Evolutionary conservation across 257 asterid genomes (phyloP).

Genomic region (Echites panduratus): DNA sequence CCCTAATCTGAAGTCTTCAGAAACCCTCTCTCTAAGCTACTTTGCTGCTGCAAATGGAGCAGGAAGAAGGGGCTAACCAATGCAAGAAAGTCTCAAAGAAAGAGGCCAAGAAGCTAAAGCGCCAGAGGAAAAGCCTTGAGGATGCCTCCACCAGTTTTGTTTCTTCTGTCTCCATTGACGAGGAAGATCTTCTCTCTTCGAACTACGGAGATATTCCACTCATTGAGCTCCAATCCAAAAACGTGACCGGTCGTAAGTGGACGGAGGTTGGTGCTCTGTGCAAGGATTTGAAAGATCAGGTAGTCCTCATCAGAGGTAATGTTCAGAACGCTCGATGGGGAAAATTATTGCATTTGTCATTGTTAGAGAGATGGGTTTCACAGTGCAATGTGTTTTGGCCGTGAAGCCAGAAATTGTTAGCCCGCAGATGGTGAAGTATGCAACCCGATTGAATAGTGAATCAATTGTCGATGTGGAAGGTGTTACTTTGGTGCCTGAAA

Average conservation of each 20-base stretch:
- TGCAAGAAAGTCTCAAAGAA: constrained; percentile 56
- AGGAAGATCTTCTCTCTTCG: constrained; percentile 45
- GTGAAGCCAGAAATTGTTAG: constrained; percentile 64
- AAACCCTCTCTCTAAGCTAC: background rate
- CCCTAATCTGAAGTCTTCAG: constrained; percentile 3
- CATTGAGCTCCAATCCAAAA: constrained; percentile 67
- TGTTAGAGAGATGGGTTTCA: constrained; percentile 68
- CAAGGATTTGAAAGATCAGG: constrained; percentile 39
- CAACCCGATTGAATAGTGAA: constrained; percentile 58
- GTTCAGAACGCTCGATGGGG: constrained; percentile 70
- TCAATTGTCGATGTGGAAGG: constrained; percentile 74
- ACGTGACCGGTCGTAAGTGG: constrained; percentile 59
- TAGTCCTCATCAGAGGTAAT: constrained; percentile 59
- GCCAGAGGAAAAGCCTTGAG: constrained; percentile 61
- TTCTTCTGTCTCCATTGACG: constrained; percentile 34
- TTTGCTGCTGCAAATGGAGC: background rate
- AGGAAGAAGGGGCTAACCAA: background rate
- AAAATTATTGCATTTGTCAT: constrained; percentile 76
- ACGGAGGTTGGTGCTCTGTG: constrained; percentile 46
- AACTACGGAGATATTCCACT: constrained; percentile 70
- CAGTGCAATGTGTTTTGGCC: constrained; percentile 73
- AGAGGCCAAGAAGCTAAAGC: constrained; percentile 69
- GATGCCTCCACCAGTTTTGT: constrained; percentile 46
- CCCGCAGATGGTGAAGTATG: constrained; percentile 71
- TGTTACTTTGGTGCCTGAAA: constrained; percentile 54